A percentile compares a stretch with the other conserved stretches of the same genome.
phyloP scores from a whole-genome alignment of 1,284 basidiomycete genomes.

The Inonotus obliquus region DNA sequence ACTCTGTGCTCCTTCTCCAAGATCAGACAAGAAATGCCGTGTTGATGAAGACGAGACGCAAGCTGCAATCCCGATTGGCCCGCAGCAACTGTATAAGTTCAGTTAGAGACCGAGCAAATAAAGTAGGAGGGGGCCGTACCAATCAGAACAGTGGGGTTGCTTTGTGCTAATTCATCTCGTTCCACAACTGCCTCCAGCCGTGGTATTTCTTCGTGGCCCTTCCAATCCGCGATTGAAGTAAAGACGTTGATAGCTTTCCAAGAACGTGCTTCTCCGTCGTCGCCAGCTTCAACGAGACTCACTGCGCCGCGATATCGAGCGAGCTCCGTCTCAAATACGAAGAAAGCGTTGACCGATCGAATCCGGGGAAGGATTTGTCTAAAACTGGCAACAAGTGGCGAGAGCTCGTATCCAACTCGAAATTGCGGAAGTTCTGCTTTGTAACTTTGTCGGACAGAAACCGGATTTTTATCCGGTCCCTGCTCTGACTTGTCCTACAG shows the following conservation, averaged over 20 bases:
- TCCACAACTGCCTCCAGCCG: no score
- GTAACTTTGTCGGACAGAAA: background rate
- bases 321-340: conserved; percentile 7
- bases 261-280: conserved; percentile 19
- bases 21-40: conserved; percentile 43
- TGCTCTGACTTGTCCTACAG: background rate
- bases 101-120: background rate
- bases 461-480: background rate
- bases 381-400: background rate
- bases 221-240: conserved; percentile 27
- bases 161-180: no score
- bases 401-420: background rate
- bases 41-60: conserved; percentile 46
- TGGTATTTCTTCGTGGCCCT: conserved; percentile 28
- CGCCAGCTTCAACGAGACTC: background rate
- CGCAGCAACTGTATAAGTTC: conserved; percentile 38
- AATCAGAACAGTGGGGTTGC: conserved; percentile 28
- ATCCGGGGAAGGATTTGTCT: conserved; percentile 12
- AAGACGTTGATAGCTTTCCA: conserved; percentile 27
- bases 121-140: conserved; percentile 20
- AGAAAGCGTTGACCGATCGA: background rate
- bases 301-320: background rate
- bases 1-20: conserved; percentile 43
- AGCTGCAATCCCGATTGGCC: conserved; percentile 50
- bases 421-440: background rate